Evolutionary conservation across 2,329 filamentous ascomycete species (phyloP).

Genomic region (Sporothrix curviconia): DNA sequence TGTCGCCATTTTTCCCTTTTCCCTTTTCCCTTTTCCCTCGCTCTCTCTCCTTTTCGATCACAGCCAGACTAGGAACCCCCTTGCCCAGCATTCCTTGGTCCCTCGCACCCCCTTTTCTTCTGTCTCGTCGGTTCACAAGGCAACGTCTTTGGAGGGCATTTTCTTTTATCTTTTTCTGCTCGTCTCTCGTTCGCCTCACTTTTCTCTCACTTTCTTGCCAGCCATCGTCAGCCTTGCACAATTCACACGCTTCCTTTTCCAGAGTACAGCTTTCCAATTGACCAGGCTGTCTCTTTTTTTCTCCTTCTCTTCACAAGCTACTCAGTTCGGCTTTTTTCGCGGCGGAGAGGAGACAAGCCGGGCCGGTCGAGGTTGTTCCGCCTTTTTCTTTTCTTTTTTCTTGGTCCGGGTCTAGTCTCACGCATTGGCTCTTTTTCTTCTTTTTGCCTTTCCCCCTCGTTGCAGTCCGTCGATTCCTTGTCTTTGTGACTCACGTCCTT

Average conservation of each 20-base stretch:
- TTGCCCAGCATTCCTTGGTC: slow-evolving; percentile 12
- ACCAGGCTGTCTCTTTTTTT: not conserved
- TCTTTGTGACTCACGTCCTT: slow-evolving; percentile 1
- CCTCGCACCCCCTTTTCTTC: not conserved
- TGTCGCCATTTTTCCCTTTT: slow-evolving; percentile 6
- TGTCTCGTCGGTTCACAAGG: not conserved
- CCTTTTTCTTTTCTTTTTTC: not conserved
- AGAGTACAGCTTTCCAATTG: not conserved
- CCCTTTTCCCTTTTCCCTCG: not conserved
- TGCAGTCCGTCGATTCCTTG: not conserved
- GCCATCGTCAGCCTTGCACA: not conserved
- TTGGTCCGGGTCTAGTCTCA: not conserved
- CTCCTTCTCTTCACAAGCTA: not conserved
- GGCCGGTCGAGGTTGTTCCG: not conserved
- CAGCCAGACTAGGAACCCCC: too few species aligned
- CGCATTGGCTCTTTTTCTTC: not conserved
- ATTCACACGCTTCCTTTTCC: not conserved
- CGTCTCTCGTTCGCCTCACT: not conserved
- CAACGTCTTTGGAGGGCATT: not conserved
- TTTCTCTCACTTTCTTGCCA: not conserved
- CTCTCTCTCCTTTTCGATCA: not conserved
- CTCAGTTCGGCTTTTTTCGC: not conserved
- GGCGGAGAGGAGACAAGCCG: too few species aligned
- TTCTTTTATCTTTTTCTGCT: not conserved
- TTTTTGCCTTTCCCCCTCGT: not conserved